Evolutionary conservation across 73 alveolate species (phyloP).

Genomic region (Symbiodinium natans): DNA sequence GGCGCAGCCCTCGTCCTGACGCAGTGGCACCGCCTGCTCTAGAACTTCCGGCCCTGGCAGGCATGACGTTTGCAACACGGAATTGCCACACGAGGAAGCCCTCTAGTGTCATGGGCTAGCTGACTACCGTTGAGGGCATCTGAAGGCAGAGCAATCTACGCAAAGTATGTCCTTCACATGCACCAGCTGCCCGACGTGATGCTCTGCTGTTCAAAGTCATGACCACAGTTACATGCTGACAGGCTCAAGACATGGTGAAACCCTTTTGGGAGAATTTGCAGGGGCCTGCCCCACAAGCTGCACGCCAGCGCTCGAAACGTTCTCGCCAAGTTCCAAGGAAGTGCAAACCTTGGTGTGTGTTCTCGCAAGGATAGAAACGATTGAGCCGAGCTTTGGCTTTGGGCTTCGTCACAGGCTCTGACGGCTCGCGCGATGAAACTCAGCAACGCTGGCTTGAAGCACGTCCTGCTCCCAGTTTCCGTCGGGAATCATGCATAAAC

Average conservation of each 20-base stretch:
- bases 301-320: conserved; percentile 92
- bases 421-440: conserved; percentile 87
- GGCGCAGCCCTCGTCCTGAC: background rate
- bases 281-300: conserved; percentile 32
- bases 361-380: too few relatives aligned
- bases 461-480: background rate
- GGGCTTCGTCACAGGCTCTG: background rate
- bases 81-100: background rate
- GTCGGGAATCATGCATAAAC: background rate
- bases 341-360: conserved; percentile 29
- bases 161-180: too few relatives aligned
- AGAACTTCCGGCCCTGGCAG: background rate
- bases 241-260: too few relatives aligned
- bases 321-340: conserved; percentile 93
- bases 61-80: background rate
- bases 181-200: too few relatives aligned
- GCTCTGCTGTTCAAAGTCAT: too few relatives aligned
- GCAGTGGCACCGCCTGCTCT: background rate
- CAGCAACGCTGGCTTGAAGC: conserved; percentile 59
- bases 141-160: too few relatives aligned
- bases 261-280: too few relatives aligned
- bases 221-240: too few relatives aligned
- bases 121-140: too few relatives aligned
- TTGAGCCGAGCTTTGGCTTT: too few relatives aligned
- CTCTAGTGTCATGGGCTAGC: too few relatives aligned